Percentiles rank a stretch among this genome's conserved stretches.
Conservation (phyloP, 148 eudicot species). For the Rhododendron griersonianum region DNA sequence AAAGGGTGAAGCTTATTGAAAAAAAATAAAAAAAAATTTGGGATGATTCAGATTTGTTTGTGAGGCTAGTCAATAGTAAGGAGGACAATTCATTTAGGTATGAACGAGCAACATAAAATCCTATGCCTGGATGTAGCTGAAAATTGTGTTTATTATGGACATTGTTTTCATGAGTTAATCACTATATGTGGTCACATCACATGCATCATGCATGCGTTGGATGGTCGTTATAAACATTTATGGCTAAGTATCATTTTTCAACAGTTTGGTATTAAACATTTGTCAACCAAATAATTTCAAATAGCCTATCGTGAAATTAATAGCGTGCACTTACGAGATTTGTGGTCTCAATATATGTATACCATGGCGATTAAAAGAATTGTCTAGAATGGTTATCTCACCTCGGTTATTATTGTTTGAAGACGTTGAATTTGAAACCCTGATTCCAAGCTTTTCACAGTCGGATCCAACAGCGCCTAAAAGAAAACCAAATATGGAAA, state of each 20-base stretch:
- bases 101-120: no score
- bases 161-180: not conserved
- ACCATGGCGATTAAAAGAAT: not conserved
- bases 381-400: not conserved
- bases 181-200: not conserved
- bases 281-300: not conserved
- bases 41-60: no score
- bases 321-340: not conserved
- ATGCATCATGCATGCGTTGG: not conserved
- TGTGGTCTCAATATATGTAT: not conserved
- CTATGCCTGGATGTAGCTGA: no score
- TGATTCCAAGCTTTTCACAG: constrained; percentile 55
- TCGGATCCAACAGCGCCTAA: constrained; percentile 65
- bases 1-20: no score
- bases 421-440: constrained; percentile 29
- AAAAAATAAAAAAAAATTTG: no score
- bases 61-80: no score
- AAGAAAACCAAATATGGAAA: constrained; percentile 8
- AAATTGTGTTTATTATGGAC: no score
- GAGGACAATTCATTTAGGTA: no score
- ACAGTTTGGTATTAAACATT: no score
- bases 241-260: not conserved
- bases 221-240: not conserved
- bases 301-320: no score
- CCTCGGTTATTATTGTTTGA: constrained; percentile 24